Percentiles rank a stretch among this genome's conserved stretches.
phyloP scores from a whole-genome alignment of 305 asterid genomes.

The Coffea humblotiana region DNA sequence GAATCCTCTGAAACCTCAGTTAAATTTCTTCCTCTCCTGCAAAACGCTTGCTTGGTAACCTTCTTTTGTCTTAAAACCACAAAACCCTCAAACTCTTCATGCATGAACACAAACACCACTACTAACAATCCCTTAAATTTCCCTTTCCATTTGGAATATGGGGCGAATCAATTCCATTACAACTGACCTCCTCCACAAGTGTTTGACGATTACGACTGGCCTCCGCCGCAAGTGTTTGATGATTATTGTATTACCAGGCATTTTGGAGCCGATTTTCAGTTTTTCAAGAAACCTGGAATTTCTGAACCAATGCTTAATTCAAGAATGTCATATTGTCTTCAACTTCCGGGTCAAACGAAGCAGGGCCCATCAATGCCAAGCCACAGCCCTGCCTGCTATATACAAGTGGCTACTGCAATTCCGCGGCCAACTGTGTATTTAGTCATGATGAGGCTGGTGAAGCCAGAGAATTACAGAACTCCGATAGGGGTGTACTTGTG shows the following conservation, averaged over 20 bases:
- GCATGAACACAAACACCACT: not conserved
- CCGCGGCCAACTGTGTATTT: slow-evolving; percentile 44
- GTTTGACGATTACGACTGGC: too few species aligned
- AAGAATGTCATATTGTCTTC: slow-evolving; percentile 23
- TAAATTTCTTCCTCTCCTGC: not conserved
- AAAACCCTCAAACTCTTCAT: not conserved
- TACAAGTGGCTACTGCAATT: slow-evolving; percentile 36
- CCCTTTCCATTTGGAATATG: not conserved
- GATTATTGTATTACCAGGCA: not conserved
- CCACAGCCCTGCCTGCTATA: slow-evolving; percentile 34
- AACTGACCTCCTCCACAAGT: too few species aligned
- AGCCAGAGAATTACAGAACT: not conserved
- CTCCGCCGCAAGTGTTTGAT: too few species aligned
- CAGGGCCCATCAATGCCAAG: slow-evolving; percentile 1
- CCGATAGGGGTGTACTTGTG: slow-evolving; percentile 4
- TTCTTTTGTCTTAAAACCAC: not conserved
- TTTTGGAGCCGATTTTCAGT: slow-evolving; percentile 1
- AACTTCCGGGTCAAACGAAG: slow-evolving; percentile 13
- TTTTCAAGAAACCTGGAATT: slow-evolving; percentile 24
- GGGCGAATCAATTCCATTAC: not conserved
- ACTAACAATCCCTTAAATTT: not conserved
- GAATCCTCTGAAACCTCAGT: not conserved
- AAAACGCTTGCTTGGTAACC: not conserved
- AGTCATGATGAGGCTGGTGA: slow-evolving; percentile 31
- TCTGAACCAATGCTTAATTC: slow-evolving; percentile 3